phyloP scores from a whole-genome alignment of 2,329 filamentous ascomycete species.

The Fusarium circinatum region DNA sequence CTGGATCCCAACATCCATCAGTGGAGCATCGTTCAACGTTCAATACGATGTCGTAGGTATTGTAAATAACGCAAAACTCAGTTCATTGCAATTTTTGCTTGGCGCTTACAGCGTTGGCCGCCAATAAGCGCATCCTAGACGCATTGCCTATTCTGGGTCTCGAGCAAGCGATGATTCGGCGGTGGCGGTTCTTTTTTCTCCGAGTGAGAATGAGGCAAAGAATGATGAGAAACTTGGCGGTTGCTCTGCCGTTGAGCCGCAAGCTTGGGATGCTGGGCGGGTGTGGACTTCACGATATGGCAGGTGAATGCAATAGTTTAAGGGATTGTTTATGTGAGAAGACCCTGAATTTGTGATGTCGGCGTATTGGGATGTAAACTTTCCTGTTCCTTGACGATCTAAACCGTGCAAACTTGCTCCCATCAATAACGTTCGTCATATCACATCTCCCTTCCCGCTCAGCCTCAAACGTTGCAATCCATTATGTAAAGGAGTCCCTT shows the following conservation, averaged over 20 bases:
- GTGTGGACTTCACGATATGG: neutral
- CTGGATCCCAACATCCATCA: neutral
- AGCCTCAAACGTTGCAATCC: neutral
- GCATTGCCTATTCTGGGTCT: conserved; percentile 27
- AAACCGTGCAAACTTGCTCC: neutral
- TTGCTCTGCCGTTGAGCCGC: conserved; percentile 31
- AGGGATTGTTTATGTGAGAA: neutral
- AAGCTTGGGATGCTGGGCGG: conserved; percentile 3
- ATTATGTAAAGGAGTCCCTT: conserved; percentile 6
- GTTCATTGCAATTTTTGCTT: neutral
- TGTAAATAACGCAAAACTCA: conserved; percentile 18
- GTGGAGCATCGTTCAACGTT: neutral
- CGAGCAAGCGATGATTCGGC: conserved; percentile 16
- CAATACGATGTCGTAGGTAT: conserved; percentile 7
- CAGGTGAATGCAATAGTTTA: neutral
- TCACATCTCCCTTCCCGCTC: neutral
- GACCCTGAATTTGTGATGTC: neutral
- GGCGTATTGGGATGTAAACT: neutral
- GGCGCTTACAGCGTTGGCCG: conserved; percentile 17
- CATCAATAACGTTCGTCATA: neutral
- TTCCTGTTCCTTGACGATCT: neutral
- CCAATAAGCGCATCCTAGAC: conserved; percentile 17
- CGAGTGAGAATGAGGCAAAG: conserved; percentile 8
- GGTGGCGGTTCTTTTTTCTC: neutral
- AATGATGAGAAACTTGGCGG: conserved; percentile 20